Evolutionary conservation across 2,329 filamentous ascomycete species (phyloP).

Genomic region (Hirsutella rhossiliensis): DNA sequence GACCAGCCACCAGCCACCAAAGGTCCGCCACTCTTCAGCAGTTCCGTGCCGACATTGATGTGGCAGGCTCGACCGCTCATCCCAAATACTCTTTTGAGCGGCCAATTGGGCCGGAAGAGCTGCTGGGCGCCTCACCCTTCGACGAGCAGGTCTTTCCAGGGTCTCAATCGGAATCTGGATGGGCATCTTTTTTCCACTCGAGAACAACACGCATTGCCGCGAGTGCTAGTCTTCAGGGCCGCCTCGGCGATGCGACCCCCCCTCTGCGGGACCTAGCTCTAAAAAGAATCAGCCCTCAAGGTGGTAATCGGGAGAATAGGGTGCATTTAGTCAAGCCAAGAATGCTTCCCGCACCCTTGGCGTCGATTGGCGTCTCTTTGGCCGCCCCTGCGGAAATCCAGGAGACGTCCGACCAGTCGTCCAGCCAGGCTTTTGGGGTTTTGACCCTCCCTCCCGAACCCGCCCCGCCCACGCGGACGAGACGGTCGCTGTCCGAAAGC

Average conservation of each 20-base stretch:
- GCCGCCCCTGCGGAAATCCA: slow-evolving; percentile 13
- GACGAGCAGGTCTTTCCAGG: slow-evolving; percentile 4
- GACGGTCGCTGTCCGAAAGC: slow-evolving; percentile 47
- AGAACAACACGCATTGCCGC: slow-evolving; percentile 15
- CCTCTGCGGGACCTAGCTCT: slow-evolving; percentile 9
- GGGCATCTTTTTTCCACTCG: slow-evolving; percentile 48
- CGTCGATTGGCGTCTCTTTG: slow-evolving; percentile 8
- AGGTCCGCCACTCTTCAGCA: slow-evolving; percentile 59
- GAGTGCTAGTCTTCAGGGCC: slow-evolving; percentile 9
- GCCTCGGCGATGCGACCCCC: slow-evolving; percentile 15
- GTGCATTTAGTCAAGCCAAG: slow-evolving; percentile 24
- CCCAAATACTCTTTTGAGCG: slow-evolving; percentile 24
- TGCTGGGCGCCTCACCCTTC: slow-evolving; percentile 14
- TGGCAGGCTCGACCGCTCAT: slow-evolving; percentile 11
- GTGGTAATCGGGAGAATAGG: slow-evolving; percentile 10
- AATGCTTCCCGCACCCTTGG: slow-evolving; percentile 19
- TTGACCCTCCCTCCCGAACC: slow-evolving; percentile 17
- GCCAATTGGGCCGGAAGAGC: slow-evolving; percentile 15
- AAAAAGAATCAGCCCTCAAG: slow-evolving; percentile 16
- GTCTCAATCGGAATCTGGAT: slow-evolving; percentile 14
- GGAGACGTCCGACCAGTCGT: slow-evolving; percentile 5
- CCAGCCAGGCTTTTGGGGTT: slow-evolving; percentile 4
- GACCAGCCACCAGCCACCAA: slow-evolving; percentile 71
- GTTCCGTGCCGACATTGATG: slow-evolving; percentile 19
- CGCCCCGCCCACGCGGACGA: slow-evolving; percentile 30